A percentile compares a stretch with the other conserved stretches of the same genome.
Conservation (phyloP, 2,329 filamentous ascomycete species). For the Emmonsia crescens region DNA sequence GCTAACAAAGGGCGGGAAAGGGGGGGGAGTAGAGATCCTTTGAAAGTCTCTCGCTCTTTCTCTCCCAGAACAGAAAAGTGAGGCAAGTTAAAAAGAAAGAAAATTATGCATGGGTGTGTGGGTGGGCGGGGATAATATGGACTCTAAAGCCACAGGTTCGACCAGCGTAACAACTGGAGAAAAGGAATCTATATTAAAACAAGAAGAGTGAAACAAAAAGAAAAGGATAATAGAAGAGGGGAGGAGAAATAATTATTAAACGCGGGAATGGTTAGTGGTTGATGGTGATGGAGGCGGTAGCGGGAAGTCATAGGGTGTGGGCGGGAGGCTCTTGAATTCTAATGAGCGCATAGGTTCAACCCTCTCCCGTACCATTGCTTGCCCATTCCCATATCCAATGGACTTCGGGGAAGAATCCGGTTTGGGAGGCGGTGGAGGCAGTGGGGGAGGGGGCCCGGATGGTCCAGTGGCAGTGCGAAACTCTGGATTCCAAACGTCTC, state of each 20-base stretch:
- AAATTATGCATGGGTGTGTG: not conserved
- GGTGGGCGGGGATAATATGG: not conserved
- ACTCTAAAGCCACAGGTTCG: not conserved
- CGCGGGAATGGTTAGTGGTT: not conserved
- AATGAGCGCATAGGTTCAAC: slow-evolving; percentile 1
- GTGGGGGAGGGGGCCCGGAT: slow-evolving; percentile 9
- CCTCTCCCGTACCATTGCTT: not conserved
- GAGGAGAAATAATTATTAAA: not conserved
- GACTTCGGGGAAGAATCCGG: slow-evolving; percentile 4
- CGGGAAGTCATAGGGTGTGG: slow-evolving; percentile 4
- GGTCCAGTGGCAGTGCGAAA: slow-evolving; percentile 10
- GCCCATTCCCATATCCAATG: slow-evolving; percentile 3
- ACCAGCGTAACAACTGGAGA: not conserved
- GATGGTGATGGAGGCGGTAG: slow-evolving; percentile 1
- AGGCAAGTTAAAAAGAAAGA: not conserved
- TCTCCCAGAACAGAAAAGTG: not conserved
- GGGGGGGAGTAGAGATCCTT: not conserved
- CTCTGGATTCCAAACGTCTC: slow-evolving; percentile 7
- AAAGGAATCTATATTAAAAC: slow-evolving; percentile 1
- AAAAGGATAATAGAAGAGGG: slow-evolving; percentile 3
- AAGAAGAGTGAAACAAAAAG: not conserved
- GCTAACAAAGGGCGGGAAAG: not conserved
- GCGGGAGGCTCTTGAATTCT: slow-evolving; percentile 4
- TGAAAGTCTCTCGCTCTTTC: not conserved
- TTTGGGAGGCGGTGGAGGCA: slow-evolving; percentile 10